Percentiles rank a stretch among this genome's conserved stretches.
Evolutionary conservation across 306 rosid species (phyloP).

Genomic region (Lotus japonicus): DNA sequence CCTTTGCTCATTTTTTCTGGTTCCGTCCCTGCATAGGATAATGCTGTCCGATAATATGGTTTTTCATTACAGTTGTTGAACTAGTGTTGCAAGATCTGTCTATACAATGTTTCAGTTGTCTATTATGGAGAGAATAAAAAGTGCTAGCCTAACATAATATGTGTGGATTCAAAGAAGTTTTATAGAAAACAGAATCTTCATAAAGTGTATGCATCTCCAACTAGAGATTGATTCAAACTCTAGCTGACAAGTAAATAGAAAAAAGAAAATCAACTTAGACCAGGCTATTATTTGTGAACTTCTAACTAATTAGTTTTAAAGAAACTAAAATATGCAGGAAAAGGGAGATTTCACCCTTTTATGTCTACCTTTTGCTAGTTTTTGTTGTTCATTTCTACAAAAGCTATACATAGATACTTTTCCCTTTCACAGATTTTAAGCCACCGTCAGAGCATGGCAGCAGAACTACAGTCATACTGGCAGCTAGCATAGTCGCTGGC

Average conservation of each 20-base stretch:
- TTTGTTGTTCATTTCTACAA: conserved; percentile 19
- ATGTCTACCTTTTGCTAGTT: background rate
- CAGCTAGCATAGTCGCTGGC: conserved; percentile 30
- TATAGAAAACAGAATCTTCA: too few species aligned
- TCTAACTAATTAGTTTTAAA: background rate
- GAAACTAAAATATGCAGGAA: conserved; percentile 5
- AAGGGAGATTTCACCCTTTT: background rate
- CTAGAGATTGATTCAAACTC: background rate
- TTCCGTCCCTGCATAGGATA: too few species aligned
- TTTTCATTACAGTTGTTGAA: background rate
- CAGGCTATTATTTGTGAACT: background rate
- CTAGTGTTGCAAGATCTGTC: background rate
- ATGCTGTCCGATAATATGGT: background rate
- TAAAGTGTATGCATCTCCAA: too few species aligned
- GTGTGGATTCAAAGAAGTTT: too few species aligned
- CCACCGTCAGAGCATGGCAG: conserved; percentile 38
- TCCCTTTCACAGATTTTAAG: conserved; percentile 55
- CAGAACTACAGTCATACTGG: conserved; percentile 20
- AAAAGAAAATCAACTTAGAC: background rate
- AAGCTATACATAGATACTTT: conserved; percentile 7
- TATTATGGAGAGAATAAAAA: too few species aligned
- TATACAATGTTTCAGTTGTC: background rate
- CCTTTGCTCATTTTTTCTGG: too few species aligned
- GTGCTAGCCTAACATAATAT: too few species aligned
- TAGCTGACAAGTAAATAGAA: background rate